Percentiles rank a stretch among this genome's conserved stretches.
Evolutionary conservation across 164 flowering plant species (phyloP).

Genomic region (Macadamia integrifolia): DNA sequence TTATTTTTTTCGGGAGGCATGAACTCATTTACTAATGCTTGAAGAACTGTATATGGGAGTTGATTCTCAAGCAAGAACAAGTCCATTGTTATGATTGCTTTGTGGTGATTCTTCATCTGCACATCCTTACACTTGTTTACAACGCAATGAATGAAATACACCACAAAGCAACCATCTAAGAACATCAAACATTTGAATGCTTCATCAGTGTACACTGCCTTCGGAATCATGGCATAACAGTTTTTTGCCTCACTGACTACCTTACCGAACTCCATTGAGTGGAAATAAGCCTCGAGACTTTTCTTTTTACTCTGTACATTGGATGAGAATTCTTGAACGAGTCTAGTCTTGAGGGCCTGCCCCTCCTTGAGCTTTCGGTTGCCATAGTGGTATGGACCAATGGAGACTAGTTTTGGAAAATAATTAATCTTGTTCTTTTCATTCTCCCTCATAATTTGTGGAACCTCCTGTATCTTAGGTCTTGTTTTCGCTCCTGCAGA

Average conservation of each 20-base stretch:
- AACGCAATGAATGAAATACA: neutral
- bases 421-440: neutral
- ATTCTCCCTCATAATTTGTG: neutral
- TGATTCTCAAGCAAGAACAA: neutral
- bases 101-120: neutral
- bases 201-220: neutral
- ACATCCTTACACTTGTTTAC: neutral
- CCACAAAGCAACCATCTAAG: neutral
- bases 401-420: neutral
- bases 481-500: neutral
- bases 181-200: neutral
- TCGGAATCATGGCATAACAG: neutral
- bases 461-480: neutral
- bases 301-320: neutral
- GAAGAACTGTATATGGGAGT: neutral
- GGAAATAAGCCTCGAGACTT: no score
- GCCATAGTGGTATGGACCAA: neutral
- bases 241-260: neutral
- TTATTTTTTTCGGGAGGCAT: neutral
- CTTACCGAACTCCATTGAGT: neutral
- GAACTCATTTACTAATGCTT: neutral
- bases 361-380: neutral
- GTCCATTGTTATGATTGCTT: neutral
- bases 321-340: neutral
- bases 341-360: neutral